Evolutionary conservation across 2,329 filamentous ascomycete species (phyloP), one percentile per base, ranked within the genome.

Genomic region (Sclerotinia nivalis): DNA sequence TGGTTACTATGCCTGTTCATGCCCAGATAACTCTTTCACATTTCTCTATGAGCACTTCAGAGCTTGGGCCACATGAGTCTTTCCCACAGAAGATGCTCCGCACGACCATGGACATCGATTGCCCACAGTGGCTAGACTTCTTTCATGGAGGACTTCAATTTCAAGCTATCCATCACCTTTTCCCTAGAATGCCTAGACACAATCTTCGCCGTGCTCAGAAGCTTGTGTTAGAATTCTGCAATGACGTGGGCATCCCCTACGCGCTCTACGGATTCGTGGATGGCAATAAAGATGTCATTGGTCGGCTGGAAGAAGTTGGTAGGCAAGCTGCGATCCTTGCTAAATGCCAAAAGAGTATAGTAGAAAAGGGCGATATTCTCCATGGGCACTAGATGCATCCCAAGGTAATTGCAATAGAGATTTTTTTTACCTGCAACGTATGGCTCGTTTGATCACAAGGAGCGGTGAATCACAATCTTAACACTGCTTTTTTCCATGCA

Each of bases 91-190:
- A 90, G 79, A 96, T 96, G 90, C 84, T 97, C 59, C 89, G 94
- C 74, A 97, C 93, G 0, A 97, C 93, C 18, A 97, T 97, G 93
- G 93, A 97, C 73, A 89, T 97, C 31, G 93, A 96, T 78, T 97
- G 93, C 77, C 92, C 93, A 0, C 84, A 86, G 18, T 97, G 93
- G 93, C 84, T 97, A 18, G 93, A 97, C 78, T 97, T 93, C 78
- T 87, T 97, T 80, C 93, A 97, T 75, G 93, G 93, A 31, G 93
- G 93, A 5, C 82, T 97, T 72, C 93, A 97, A 79, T 97, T 97
- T 80, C 93, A 97, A 80, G 93, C 90, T 10, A 90, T 97, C 66
- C 93, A 97, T 77, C 93, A 97, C 78, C 82, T 97, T 31, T 97
- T 90, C 78, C 93, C 93, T 1, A 87, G 93, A 15, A 88, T 97